A percentile compares a stretch with the other conserved stretches of the same genome.
phyloP scores from a whole-genome alignment of 2,329 filamentous ascomycete species.

The Epichloe gansuensis region DNA sequence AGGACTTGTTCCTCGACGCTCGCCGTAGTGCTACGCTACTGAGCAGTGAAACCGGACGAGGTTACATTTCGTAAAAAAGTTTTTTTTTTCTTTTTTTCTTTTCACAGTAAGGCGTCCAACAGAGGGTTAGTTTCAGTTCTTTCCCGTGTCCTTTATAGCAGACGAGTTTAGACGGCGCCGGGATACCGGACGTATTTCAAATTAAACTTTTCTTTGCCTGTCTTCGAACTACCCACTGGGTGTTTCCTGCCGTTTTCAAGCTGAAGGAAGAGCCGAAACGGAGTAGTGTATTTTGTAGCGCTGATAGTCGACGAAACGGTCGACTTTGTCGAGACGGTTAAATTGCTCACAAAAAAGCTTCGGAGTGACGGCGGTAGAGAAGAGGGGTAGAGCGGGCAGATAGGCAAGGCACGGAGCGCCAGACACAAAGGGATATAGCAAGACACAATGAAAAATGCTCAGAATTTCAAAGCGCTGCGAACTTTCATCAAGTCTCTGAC shows the following conservation, averaged over 20 bases:
- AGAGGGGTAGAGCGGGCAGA: not conserved
- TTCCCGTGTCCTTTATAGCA: not conserved
- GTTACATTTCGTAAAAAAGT: conserved; percentile 43
- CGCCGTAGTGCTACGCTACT: conserved; percentile 63
- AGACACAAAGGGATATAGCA: conserved; percentile 3
- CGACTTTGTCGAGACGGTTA: not conserved
- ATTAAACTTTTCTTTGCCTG: not conserved
- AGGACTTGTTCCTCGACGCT: conserved; percentile 74
- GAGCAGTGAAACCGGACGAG: conserved; percentile 45
- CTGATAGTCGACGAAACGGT: not conserved
- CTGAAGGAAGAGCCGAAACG: not conserved
- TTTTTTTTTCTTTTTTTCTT: not conserved
- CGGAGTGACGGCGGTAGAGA: not conserved
- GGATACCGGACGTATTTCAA: not conserved
- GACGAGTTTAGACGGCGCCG: not conserved
- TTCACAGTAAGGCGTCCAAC: not conserved
- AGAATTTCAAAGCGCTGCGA: not conserved
- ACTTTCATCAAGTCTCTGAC: not conserved
- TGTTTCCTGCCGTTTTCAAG: not conserved
- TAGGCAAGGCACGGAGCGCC: not conserved
- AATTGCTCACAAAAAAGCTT: not conserved
- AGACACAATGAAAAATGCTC: conserved; percentile 4
- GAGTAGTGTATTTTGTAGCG: not conserved
- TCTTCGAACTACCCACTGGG: not conserved
- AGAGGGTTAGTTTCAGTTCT: not conserved